phyloP scores from a whole-genome alignment of 768 basidiomycete species.

The Psilocybe cubensis region DNA sequence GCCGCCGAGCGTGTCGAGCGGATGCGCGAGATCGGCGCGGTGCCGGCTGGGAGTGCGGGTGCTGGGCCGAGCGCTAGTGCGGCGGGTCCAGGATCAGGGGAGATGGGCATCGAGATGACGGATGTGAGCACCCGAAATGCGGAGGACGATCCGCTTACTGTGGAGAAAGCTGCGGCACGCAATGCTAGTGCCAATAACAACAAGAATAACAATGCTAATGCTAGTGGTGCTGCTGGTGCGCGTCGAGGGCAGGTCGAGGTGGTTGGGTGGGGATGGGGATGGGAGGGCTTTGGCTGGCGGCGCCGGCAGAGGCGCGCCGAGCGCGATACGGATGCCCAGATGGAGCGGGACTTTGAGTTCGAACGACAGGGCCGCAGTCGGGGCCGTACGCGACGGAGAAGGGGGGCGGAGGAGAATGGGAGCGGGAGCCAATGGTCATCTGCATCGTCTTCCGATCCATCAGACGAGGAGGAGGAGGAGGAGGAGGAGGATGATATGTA shows the following conservation, averaged over 20 bases:
- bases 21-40: slow-evolving; percentile 62
- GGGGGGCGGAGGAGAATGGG: not conserved
- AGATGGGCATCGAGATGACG: not conserved
- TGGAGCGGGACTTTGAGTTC: slow-evolving; percentile 7
- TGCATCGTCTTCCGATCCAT: no score
- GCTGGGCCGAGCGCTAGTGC: not conserved
- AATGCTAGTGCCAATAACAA: slow-evolving; percentile 1
- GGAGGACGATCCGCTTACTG: slow-evolving; percentile 1
- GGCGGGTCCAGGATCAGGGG: slow-evolving; percentile 71
- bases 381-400: not conserved
- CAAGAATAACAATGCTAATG: no score
- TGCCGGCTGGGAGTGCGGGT: slow-evolving; percentile 6
- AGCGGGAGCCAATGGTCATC: slow-evolving; percentile 14
- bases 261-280: slow-evolving; percentile 62
- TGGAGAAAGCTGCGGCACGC: not conserved
- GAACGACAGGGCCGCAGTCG: not conserved
- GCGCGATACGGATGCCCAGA: not conserved
- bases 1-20: slow-evolving; percentile 70
- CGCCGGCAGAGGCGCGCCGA: slow-evolving; percentile 4
- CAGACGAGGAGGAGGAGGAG: slow-evolving; percentile 16
- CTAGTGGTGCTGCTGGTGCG: no score
- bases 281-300: slow-evolving; percentile 67
- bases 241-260: slow-evolving; percentile 21
- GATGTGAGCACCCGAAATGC: not conserved
- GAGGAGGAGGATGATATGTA: slow-evolving; percentile 22